Base-by-base conservation (phyloP, 1,284 basidiomycete species). In the Fomitiporia mediterranea region DNA sequence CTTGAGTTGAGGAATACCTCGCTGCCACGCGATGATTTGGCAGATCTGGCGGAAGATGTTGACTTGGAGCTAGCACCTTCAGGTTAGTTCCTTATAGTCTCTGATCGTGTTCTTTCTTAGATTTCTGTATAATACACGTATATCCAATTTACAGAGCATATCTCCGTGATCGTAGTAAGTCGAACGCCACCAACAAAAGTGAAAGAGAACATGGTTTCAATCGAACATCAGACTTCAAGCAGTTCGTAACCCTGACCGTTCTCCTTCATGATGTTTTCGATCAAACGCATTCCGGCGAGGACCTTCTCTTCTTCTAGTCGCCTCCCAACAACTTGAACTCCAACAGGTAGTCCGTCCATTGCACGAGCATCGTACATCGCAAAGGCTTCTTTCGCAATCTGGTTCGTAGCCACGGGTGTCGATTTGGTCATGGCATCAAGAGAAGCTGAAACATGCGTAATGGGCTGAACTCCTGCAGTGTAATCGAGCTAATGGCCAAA, bases 271-370 rank as follows among this genome's bases (percentile, higher is more conserved):
- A 42, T 25, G 13, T 19, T 56, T 37, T 73, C 64, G 2, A 78
- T 67, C 38, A 76, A 56, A 58, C 74, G 77, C 77, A 77, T 77
- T 1, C 69, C 78, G 60, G 71, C 78, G 57, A 77, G 60, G 15
- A 78, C 76, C 27, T 79, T 80, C 69, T 89, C 86, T 57, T 89
- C 86, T 57, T 86, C 79, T 46, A 79, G 76, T 13, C 76, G 72
- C 51, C 72, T 71, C 0, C 81, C 81, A 2, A 84, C 76, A 3
- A 87, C 66, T 67, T 88, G 84, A 30, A 89, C 73, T 0, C 82
- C 85, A 0, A 89, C 74, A 0, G 86, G 85, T 39, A 89, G 70
- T 0, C 84, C 84, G 17, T 77, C 70, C 84, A 87, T 88, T 62
- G 74, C 74, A 0, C 65, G 56, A 0, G 82, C 71, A 61, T 86